Evolutionary conservation across 2,329 filamentous ascomycete genomes (phyloP), one percentile per base, ranked within the genome.

Genomic region (Raffaelea arxii): DNA sequence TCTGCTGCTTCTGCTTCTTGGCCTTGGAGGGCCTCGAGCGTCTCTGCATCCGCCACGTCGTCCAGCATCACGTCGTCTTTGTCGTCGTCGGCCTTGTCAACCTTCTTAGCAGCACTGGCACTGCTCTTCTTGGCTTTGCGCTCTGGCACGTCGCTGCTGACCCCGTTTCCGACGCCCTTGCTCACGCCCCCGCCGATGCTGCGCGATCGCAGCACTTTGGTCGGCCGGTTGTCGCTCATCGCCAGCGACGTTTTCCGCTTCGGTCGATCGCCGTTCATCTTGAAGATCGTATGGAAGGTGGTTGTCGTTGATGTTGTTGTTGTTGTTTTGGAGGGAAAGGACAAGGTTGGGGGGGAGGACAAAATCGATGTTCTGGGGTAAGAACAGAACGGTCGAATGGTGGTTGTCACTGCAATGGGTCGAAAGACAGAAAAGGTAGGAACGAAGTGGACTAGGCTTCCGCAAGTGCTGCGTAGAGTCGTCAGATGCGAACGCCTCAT

Each of bases 241-340:
- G 43, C 39, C 25, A 51, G 49, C 14, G 56, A 52, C 21, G 55
- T 50, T 49, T 58, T 58, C 36, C 58, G 56, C 54, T 60, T 59
- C 19, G 49, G 47, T 38, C 56, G 52, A 23, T 52, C 24, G 25
- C 55, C 54, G 47, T 55, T 56, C 57, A 58, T 59, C 4, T 38
- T 45, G 44, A 6, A 2, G 37, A 21, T 10, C 35, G 16, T 6
- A 41, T 25, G 21, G 23, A 16, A 30, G 25, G 18, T 25, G 39
- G 21, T 36, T 6, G 32, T 36, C 6, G 43, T 16, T 6, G 41
- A 12, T 36, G 43, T 16, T 37, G 21, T 10, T 21, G 46, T 25
- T 36, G 6, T 9, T 36, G 32, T 36, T n/a, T 32, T 24, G 18
- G 19, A 14, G 19, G 7, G 25, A 41, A 18, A 18, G 32, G 16